Evolutionary conservation across 441 rosid species (phyloP).

Genomic region (Sinapis alba): DNA sequence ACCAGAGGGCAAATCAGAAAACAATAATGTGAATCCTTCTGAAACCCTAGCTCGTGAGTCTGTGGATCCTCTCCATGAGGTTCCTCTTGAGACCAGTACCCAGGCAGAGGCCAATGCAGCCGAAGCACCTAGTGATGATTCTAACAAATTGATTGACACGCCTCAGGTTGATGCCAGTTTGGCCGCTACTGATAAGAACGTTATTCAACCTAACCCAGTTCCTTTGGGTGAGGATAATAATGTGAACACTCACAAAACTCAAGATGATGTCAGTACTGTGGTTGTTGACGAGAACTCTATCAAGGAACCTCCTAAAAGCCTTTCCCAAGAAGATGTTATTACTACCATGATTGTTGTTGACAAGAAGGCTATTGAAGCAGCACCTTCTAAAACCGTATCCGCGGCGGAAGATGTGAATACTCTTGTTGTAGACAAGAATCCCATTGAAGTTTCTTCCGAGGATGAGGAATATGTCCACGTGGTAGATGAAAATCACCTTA

Average conservation of each 20-base stretch:
- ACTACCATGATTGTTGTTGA: slow-evolving; percentile 36
- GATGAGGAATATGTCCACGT: slow-evolving; percentile 35
- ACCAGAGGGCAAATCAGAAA: slow-evolving; percentile 1
- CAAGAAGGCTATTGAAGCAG: slow-evolving; percentile 37
- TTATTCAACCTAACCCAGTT: slow-evolving; percentile 8
- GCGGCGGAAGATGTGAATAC: slow-evolving; percentile 24
- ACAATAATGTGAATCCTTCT: slow-evolving; percentile 34
- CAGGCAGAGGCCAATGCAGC: slow-evolving; percentile 18
- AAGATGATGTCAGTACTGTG: slow-evolving; percentile 44
- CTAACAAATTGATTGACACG: slow-evolving; percentile 28
- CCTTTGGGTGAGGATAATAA: slow-evolving; percentile 32
- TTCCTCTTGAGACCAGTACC: slow-evolving; percentile 1
- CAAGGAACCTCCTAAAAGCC: slow-evolving; percentile 30
- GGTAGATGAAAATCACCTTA: slow-evolving; percentile 24
- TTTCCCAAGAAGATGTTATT: slow-evolving; percentile 43
- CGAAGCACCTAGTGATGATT: slow-evolving; percentile 15
- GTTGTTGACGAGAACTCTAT: slow-evolving; percentile 43
- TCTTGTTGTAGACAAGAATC: slow-evolving; percentile 37
- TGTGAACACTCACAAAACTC: slow-evolving; percentile 11
- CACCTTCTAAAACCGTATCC: slow-evolving; percentile 25
- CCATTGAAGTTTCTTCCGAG: slow-evolving; percentile 40
- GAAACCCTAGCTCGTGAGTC: slow-evolving; percentile 39
- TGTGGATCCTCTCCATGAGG: slow-evolving; percentile 26
- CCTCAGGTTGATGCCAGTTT: slow-evolving; percentile 27
- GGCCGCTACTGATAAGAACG: slow-evolving; percentile 17